A percentile compares a stretch with the other conserved stretches of the same genome.
These are phyloP conservation scores for Beauveria sp. DNA, from an alignment of 2,329 filamentous ascomycete species.

Conservation along the genomic window DNA sequence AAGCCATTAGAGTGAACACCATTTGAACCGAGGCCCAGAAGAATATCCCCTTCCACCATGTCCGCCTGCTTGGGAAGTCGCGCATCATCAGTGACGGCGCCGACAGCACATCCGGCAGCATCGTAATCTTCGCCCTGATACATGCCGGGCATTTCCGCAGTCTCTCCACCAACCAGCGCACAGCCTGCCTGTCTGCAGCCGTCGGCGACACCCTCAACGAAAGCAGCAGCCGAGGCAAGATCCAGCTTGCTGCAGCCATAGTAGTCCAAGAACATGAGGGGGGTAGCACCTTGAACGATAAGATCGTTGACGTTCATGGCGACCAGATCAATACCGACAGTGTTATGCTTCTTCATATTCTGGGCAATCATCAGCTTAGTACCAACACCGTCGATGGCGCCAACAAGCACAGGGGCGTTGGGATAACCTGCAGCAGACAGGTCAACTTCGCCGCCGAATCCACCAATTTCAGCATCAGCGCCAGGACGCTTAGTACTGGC, in stretches of 20 bases:
- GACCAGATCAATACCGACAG: slow-evolving; percentile 91
- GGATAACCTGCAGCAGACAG: slow-evolving; percentile 66
- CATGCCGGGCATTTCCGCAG: slow-evolving; percentile 96
- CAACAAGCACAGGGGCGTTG: slow-evolving; percentile 74
- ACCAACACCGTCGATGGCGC: slow-evolving; percentile 90
- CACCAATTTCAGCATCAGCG: slow-evolving; percentile 87
- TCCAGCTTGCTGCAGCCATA: slow-evolving; percentile 89
- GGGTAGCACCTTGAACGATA: slow-evolving; percentile 89
- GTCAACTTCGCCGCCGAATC: slow-evolving; percentile 67
- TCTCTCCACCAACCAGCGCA: slow-evolving; percentile 92
- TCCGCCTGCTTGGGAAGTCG: slow-evolving; percentile 67
- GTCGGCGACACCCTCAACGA: slow-evolving; percentile 81
- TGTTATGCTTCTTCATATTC: slow-evolving; percentile 80
- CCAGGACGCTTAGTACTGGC: slow-evolving; percentile 75
- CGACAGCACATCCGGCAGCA: slow-evolving; percentile 81
- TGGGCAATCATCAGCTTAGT: slow-evolving; percentile 97
- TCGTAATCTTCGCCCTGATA: slow-evolving; percentile 88
- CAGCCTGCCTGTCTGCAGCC: slow-evolving; percentile 82
- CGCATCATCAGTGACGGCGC: slow-evolving; percentile 62
- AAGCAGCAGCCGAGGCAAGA: slow-evolving; percentile 68
- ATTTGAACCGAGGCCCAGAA: slow-evolving; percentile 77
- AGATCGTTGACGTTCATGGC: slow-evolving; percentile 99
- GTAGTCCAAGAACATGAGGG: slow-evolving; percentile 95
- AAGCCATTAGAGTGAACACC: slow-evolving; percentile 96
- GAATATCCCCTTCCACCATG: slow-evolving; percentile 77